Conservation (phyloP, 2,329 filamentous ascomycete species). For the Sarocladium strictum region DNA sequence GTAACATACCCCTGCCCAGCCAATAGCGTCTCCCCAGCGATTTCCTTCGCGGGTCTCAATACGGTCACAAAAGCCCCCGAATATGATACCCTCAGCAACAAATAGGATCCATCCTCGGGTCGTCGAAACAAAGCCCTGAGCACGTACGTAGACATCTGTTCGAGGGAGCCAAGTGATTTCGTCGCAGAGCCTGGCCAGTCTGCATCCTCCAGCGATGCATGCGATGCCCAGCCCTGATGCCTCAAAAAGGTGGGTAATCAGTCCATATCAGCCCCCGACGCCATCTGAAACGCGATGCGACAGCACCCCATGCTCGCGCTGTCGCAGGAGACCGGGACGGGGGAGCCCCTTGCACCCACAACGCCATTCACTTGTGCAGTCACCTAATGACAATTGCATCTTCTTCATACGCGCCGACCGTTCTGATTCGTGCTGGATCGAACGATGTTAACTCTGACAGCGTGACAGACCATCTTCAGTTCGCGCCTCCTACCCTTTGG, state of each 20-base stretch:
- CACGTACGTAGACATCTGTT: background rate
- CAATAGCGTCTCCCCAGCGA: background rate
- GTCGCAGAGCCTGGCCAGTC: background rate
- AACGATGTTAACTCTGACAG: background rate
- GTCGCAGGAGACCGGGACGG: background rate
- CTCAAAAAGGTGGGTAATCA: conserved; percentile 8
- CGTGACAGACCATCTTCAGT: background rate
- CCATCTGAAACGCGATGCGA: conserved; percentile 8
- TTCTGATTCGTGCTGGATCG: background rate
- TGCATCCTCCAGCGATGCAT: background rate
- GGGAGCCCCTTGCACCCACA: background rate
- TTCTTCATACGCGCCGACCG: background rate
- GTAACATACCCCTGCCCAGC: conserved; percentile 6
- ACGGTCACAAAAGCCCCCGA: background rate
- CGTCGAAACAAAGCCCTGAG: conserved; percentile 3
- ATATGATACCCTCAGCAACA: background rate
- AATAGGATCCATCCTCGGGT: no score
- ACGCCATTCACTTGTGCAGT: background rate
- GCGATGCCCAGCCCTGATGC: conserved; percentile 1
- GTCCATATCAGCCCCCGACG: conserved; percentile 4
- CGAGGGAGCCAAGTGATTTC: background rate
- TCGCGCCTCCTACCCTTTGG: background rate
- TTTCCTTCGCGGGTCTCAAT: background rate
- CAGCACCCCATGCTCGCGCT: conserved; percentile 5
- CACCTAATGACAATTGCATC: no score